phyloP scores from a whole-genome alignment of 2,329 filamentous ascomycete genomes.

The Aspergillus awamori region DNA sequence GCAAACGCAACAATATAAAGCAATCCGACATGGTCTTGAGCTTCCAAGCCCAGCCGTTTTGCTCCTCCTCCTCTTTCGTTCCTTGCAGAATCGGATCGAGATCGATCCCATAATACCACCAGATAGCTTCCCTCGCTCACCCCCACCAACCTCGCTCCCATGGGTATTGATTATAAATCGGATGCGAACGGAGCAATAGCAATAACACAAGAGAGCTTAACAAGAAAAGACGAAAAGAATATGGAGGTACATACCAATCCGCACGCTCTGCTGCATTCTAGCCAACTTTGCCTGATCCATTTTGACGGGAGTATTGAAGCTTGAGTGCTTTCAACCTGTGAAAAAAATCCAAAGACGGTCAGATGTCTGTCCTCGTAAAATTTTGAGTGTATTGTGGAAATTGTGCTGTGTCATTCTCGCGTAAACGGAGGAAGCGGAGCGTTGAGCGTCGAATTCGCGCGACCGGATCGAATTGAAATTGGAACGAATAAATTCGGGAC shows the following conservation, averaged over 20 bases:
- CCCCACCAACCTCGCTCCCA: too few species aligned
- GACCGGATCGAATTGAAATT: background rate
- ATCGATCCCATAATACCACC: background rate
- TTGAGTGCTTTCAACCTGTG: constrained; percentile 18
- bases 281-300: constrained; percentile 70
- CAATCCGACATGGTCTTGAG: background rate
- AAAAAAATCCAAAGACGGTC: constrained; percentile 18
- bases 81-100: background rate
- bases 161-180: background rate
- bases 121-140: too few species aligned
- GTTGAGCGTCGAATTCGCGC: constrained; percentile 9
- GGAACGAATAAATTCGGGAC: background rate
- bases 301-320: constrained; percentile 40
- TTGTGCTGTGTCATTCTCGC: background rate
- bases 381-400: constrained; percentile 1
- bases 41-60: background rate
- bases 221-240: constrained; percentile 18
- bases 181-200: background rate
- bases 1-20: background rate
- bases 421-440: background rate
- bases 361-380: constrained; percentile 9
- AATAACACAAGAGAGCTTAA: constrained; percentile 13
- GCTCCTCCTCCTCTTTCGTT: background rate
- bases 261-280: constrained; percentile 66
- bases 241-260: constrained; percentile 65